These are phyloP conservation scores for Leptographium galeiforme DNA, from an alignment of 2,329 filamentous ascomycete species.

Conservation along the genomic window DNA sequence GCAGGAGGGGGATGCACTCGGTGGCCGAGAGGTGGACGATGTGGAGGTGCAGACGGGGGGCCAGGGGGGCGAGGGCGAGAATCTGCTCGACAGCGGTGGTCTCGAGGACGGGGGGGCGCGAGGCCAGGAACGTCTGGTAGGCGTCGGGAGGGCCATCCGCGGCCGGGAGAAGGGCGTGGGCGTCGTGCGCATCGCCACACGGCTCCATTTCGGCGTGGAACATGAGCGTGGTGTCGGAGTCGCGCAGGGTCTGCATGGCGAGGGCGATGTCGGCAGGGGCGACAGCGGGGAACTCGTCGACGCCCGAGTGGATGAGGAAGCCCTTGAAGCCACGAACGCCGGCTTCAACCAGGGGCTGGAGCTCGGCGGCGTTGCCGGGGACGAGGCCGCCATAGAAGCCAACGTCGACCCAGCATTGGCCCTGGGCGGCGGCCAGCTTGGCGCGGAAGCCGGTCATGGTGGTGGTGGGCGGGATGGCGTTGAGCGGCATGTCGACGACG, in stretches of 20 bases:
- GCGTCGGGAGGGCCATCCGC: conserved; percentile 51
- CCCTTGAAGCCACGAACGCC: conserved; percentile 95
- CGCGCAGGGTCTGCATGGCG: conserved; percentile 68
- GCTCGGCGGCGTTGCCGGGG: conserved; percentile 70
- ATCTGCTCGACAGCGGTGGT: conserved; percentile 84
- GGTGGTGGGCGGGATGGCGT: conserved; percentile 92
- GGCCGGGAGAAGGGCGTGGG: neutral
- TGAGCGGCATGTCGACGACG: conserved; percentile 93
- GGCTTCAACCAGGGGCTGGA: conserved; percentile 67
- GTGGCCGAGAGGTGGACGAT: conserved; percentile 90
- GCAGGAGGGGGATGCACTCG: conserved; percentile 71
- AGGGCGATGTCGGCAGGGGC: conserved; percentile 62
- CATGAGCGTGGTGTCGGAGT: conserved; percentile 83
- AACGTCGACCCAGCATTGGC: conserved; percentile 97
- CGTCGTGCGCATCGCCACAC: conserved; percentile 17
- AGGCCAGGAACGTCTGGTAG: conserved; percentile 86
- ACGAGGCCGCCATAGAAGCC: conserved; percentile 94
- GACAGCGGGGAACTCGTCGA: conserved; percentile 93
- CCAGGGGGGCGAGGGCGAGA: conserved; percentile 63
- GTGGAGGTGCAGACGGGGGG: conserved; percentile 73
- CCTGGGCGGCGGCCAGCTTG: conserved; percentile 71
- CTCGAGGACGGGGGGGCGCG: conserved; percentile 79
- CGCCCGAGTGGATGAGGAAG: conserved; percentile 92
- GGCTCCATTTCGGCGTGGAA: conserved; percentile 98
- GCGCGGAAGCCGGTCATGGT: conserved; percentile 69